phyloP scores from a whole-genome alignment of 345 rosid species.

The Carallia brachiata region DNA sequence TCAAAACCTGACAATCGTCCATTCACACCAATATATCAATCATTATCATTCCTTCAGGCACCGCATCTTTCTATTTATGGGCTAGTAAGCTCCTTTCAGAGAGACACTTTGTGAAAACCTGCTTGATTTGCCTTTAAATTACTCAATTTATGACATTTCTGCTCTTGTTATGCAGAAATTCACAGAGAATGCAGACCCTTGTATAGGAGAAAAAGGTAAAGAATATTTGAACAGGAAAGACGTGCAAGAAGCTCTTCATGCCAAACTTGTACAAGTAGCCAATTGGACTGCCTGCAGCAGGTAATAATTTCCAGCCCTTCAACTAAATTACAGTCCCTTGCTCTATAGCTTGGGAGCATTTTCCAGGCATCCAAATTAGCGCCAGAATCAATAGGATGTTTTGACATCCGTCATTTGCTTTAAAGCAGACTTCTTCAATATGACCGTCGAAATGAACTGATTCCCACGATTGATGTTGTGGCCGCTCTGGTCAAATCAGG shows the following conservation, averaged over 20 bases:
- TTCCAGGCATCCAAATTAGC: not conserved
- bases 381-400: not conserved
- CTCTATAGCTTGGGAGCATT: no score
- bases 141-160: no score
- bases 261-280: not conserved
- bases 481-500: conserved; percentile 6
- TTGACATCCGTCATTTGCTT: not conserved
- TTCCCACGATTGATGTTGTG: not conserved
- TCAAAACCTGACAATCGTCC: not conserved
- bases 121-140: no score
- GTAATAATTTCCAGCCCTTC: not conserved
- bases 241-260: conserved; percentile 11
- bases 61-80: not conserved
- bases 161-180: not conserved
- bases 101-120: no score
- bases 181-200: not conserved
- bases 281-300: not conserved
- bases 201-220: not conserved
- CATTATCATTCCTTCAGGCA: not conserved
- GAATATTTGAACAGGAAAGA: conserved; percentile 10
- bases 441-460: not conserved
- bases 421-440: not conserved
- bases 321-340: no score
- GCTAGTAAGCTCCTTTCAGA: not conserved
- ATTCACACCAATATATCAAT: not conserved